Evolutionary conservation across 495 filamentous ascomycete species (phyloP).

Genomic region (Xylaria palmicola): DNA sequence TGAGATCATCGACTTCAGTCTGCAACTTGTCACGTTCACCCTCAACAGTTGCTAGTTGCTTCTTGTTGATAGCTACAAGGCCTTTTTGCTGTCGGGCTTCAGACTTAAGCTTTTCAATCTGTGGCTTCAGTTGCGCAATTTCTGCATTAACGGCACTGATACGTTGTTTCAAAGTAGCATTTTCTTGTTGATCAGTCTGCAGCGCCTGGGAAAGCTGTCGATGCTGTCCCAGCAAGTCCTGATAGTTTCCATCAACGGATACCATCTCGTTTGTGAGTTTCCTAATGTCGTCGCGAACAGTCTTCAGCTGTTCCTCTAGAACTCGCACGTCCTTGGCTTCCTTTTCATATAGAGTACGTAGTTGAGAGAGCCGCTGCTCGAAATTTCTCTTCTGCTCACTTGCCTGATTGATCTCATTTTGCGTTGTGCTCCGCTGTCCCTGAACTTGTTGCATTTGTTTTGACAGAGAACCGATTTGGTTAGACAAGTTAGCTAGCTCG

Average conservation of each 20-base stretch:
- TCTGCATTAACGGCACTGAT: conserved; percentile 80
- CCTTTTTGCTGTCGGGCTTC: conserved; percentile 94
- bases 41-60: conserved; percentile 88
- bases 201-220: conserved; percentile 70
- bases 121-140: conserved; percentile 76
- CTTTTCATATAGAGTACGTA: conserved; percentile 85
- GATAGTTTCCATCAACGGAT: conserved; percentile 74
- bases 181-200: conserved; percentile 86
- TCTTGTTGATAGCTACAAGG: conserved; percentile 94
- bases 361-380: conserved; percentile 78
- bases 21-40: conserved; percentile 82
- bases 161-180: conserved; percentile 77
- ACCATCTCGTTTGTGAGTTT: conserved; percentile 80
- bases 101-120: conserved; percentile 84
- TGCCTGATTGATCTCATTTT: conserved; percentile 75
- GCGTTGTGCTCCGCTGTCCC: conserved; percentile 69
- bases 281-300: conserved; percentile 73
- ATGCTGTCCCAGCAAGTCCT: conserved; percentile 84
- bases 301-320: conserved; percentile 76
- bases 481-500: conserved; percentile 94
- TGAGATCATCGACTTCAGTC: conserved; percentile 67
- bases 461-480: conserved; percentile 84
- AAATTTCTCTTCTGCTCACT: conserved; percentile 87
- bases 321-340: conserved; percentile 83
- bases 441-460: conserved; percentile 94